Base-by-base conservation (phyloP, 1,139 yeast genomes). In the Candida tetrigidarum region DNA sequence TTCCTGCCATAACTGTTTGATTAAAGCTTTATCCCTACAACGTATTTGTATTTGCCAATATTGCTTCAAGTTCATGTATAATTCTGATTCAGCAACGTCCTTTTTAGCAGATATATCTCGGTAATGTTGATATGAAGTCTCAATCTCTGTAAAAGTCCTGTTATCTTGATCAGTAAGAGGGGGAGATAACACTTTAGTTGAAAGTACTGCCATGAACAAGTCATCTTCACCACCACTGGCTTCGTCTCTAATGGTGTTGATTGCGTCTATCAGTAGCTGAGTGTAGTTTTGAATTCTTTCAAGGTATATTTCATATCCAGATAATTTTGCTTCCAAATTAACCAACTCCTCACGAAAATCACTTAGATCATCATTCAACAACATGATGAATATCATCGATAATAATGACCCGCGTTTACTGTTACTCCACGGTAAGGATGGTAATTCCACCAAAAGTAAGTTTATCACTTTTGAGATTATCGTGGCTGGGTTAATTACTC, bases 401-500 rank as follows among this genome's bases (percentile, higher is more conserved):
- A 92, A 65, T 1, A 96, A 82, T 8, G 69, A 64, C 9, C 88
- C 89, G 49, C 84, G 81, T 0, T 71, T 60, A 11, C 49, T 51
- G 28, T 42, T 42, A 12, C 51, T 48, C 29, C 54, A 54, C 1
- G 66, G 60, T 4, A 59, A 43, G 2, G 58, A 49, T 0, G 79
- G 85, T 27, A 96, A 84, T 55, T 86, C 90, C 16, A 91, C 87
- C 64, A 92, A 78, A 50, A 92, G 80, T 47, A 92, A 62, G 57
- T 90, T 96, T 26, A 91, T 76, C 56, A 91, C 68, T 20, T 86
- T 82, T 46, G 91, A 86, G 67, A 89, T 81, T 32, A 92, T 83
- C 41, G 86, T 81, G 65, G 90, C 81, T 3, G 98, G 98, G 58
- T 92, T 92, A 1, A 97, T 88, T 52, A 84, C 83, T 55, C 82